Evolutionary conservation across 805 yeast genomes (phyloP), one percentile per base, ranked within the genome.

Genomic region (Saturnispora serradocipensis): DNA sequence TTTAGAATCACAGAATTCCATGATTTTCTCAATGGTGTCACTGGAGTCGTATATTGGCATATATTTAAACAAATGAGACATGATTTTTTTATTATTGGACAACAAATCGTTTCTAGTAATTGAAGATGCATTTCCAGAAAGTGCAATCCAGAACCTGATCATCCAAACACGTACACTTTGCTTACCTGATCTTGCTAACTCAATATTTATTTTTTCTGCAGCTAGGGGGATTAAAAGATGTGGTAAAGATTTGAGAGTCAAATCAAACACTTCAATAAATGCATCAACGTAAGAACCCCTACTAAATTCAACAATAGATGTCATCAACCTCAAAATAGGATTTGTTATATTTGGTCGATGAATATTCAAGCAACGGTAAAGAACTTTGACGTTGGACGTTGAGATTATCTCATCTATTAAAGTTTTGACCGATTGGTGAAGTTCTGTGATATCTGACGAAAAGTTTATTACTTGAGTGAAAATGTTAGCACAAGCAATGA

Each of bases 11-110:
- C 88, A 68, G 25, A 80, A 72, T 0, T 65, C 62, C 3, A 87
- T 51, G 0, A 83, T 69, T 22, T 61, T 49, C 0, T 52, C 51
- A 11, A 82, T 61, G 3, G 74, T 49, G 1, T 69, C 71, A 6
- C 66, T 61, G 9, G 80, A 68, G 61, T 88, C 96, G 22, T 72
- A 66, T 43, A 75, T 74, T 32, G 69, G 64, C 54, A 86, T 62
- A 56, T 75, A 76, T 62, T 85, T 86, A 71, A 89, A 78, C 76
- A 90, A 78, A 44, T 77, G 78, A 30, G 79, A 71, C 72, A 80
- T 74, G 34, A 88, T 70, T 61, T 79, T 82, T 47, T 77, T 71
- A 51, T 77, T 75, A 51, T 78, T 78, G 2, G 66, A 55, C 22
- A 91, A 60, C 8, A 88, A 64, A 51, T 86, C 90, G 58, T 78